These are phyloP conservation scores for Neurospora sp. DNA, from an alignment of 495 filamentous ascomycete genomes.

Conservation along the genomic window DNA sequence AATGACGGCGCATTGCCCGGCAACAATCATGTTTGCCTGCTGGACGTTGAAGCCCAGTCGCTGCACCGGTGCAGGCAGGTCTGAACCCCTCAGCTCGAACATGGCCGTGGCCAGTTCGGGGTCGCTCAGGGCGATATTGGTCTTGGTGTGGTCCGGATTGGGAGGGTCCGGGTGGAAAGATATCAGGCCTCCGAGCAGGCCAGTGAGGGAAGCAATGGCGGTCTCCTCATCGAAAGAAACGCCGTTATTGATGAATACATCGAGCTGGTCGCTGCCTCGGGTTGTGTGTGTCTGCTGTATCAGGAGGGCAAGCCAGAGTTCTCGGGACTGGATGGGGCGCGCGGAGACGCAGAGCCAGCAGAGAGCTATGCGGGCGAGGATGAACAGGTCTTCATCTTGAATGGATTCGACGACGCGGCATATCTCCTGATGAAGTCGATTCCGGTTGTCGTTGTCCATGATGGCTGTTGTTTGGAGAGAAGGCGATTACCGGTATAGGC, in stretches of 20 bases:
- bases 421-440: conserved; percentile 1
- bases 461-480: background rate
- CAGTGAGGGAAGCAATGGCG: background rate
- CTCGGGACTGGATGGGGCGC: conserved; percentile 8
- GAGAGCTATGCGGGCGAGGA: conserved; percentile 7
- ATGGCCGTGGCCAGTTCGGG: conserved; percentile 3
- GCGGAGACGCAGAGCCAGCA: conserved; percentile 15
- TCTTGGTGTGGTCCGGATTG: background rate
- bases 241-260: conserved; percentile 2
- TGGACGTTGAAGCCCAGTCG: conserved; percentile 4
- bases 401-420: background rate
- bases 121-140: conserved; percentile 2
- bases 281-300: conserved; percentile 1
- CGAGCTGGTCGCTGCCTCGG: conserved; percentile 7
- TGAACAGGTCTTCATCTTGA: background rate
- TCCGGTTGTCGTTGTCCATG: conserved; percentile 2
- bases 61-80: background rate
- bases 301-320: conserved; percentile 11
- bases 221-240: conserved; percentile 1
- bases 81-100: background rate
- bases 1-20: conserved; percentile 9
- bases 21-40: conserved; percentile 8
- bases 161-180: background rate
- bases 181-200: conserved; percentile 5
- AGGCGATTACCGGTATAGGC: background rate